Evolutionary conservation across 345 rosid genomes (phyloP).

Genomic region (Moricandia arvensis): DNA sequence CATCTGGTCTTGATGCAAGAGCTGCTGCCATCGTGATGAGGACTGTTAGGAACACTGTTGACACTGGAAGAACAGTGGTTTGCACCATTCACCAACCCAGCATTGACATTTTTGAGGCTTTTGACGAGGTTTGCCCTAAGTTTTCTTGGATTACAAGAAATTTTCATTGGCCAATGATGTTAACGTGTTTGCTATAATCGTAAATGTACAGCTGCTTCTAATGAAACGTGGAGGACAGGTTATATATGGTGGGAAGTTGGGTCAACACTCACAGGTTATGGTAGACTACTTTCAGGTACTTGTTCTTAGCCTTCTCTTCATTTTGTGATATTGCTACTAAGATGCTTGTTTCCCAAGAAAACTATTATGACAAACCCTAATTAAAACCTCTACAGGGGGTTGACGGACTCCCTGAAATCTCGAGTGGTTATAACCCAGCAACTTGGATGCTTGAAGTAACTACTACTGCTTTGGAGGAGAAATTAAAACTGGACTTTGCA

Average conservation of each 20-base stretch:
- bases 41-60: slow-evolving; percentile 89
- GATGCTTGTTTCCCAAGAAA: slow-evolving; percentile 2
- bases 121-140: slow-evolving; percentile 69
- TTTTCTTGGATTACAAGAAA: slow-evolving; percentile 5
- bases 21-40: slow-evolving; percentile 97
- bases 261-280: slow-evolving; percentile 58
- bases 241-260: slow-evolving; percentile 87
- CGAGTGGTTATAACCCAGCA: slow-evolving; percentile 78
- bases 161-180: neutral
- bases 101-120: slow-evolving; percentile 90
- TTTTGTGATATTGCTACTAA: neutral
- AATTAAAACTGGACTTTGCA: slow-evolving; percentile 62
- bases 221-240: slow-evolving; percentile 94
- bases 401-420: slow-evolving; percentile 60
- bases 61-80: slow-evolving; percentile 95
- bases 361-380: neutral
- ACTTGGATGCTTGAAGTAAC: slow-evolving; percentile 99
- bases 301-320: slow-evolving; percentile 1
- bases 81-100: slow-evolving; percentile 96
- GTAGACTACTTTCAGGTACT: slow-evolving; percentile 78
- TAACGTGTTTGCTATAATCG: slow-evolving; percentile 22
- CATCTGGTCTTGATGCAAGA: slow-evolving; percentile 95
- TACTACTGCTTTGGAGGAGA: slow-evolving; percentile 61
- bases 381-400: slow-evolving; percentile 44
- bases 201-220: slow-evolving; percentile 67